Base-by-base conservation (phyloP, 345 rosid genomes). In the Odontarrhena argentea region DNA sequence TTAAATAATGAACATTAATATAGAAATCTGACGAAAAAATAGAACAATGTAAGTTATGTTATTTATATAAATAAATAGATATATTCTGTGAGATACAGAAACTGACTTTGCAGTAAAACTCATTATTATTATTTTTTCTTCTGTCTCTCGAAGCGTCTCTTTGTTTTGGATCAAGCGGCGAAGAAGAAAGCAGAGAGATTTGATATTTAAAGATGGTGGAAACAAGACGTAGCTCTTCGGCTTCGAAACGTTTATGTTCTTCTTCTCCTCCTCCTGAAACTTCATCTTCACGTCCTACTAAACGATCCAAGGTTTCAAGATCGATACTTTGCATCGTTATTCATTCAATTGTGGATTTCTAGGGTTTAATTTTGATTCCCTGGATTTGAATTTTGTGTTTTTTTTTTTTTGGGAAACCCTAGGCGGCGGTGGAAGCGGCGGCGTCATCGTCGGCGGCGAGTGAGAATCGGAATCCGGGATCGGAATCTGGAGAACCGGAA, bases 161-260 rank as follows among this genome's bases (percentile, higher is more conserved):
- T 46, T 42, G 9, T 8, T 13, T 37, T 66, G 76, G 85, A 87
- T 85, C 85, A 80, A 80, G 64, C 69, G 81, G 50, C 42, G 55
- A 25, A 18, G 12, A 64, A 45, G 28, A 12, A 48, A 18, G 59
- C 26, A 25, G 24, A 59, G 55, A 58, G 13, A 55, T 10, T 41
- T 22, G 32, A 18, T 18, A 18, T 34, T 37, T n/a, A 28, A 70
- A 52, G 42, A 94, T 94, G 99, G 99, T 94, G 12, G 97, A 91
- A 71, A 94, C 97, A 18, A 80, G 99, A 35, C 85, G 99, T 32
- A 88, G 96, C 78, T 81, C 92, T 30, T 82, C 92, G 12, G 81
- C 97, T 45, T 77, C 87, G 68, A 94, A 85, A 64, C 91, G 96
- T 10, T 52, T 85, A 1, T 78, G 70, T 46, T 45, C 87, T 43